Evolutionary conservation across 257 asterid species (phyloP).

Genomic region (Rubia yunnanensis): DNA sequence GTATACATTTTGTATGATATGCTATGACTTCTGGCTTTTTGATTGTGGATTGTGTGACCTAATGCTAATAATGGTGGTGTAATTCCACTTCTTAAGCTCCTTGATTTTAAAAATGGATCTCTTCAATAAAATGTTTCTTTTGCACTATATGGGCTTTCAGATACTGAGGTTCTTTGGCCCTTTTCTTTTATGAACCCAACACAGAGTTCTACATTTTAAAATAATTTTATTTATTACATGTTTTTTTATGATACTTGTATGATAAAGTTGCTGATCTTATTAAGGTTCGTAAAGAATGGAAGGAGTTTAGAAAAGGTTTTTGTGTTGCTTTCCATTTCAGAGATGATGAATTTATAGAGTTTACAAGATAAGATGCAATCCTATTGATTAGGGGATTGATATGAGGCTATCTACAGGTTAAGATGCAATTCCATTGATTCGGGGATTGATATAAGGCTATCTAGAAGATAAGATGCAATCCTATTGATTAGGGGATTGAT

Average conservation of each 20-base stretch:
- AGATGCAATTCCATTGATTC: too few relatives aligned
- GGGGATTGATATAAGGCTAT: too few relatives aligned
- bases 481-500: too few relatives aligned
- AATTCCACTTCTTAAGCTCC: slow-evolving; percentile 72
- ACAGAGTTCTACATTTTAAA: neutral
- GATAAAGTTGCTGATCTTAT: slow-evolving; percentile 92
- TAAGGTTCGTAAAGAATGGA: too few relatives aligned
- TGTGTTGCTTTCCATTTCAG: too few relatives aligned
- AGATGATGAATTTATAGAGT: too few relatives aligned
- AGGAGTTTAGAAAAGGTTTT: too few relatives aligned
- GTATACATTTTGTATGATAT: neutral
- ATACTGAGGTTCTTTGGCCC: slow-evolving; percentile 62
- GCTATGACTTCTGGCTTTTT: neutral
- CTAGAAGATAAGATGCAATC: too few relatives aligned
- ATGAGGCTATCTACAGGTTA: too few relatives aligned
- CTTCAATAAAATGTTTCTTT: slow-evolving; percentile 96
- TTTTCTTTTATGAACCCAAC: neutral
- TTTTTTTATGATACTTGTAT: slow-evolving; percentile 23
- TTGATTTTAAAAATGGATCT: slow-evolving; percentile 93
- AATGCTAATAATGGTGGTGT: slow-evolving; percentile 93
- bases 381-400: too few relatives aligned
- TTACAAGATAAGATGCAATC: too few relatives aligned
- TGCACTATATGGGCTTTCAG: slow-evolving; percentile 98
- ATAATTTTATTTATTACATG: neutral
- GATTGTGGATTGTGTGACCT: slow-evolving; percentile 26